Base-by-base conservation (phyloP, 2,329 filamentous ascomycete genomes). In the Gnomoniopsis smithogilvyi region DNA sequence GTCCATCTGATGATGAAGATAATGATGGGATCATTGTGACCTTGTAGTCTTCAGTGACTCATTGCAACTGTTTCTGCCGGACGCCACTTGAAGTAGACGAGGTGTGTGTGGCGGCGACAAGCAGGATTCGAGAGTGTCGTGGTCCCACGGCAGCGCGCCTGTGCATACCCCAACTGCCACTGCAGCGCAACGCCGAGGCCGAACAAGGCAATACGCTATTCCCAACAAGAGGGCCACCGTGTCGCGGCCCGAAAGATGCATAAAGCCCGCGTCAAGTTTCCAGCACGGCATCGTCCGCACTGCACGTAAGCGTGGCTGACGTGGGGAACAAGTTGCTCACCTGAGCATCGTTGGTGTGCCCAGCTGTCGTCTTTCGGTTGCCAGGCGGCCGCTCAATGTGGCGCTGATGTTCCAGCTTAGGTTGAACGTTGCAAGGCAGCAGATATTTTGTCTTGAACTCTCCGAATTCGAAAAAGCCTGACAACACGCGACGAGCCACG, bases 161-260 rank as follows among this genome's bases (percentile, higher is more conserved):
- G n/a, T n/a, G n/a, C n/a, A n/a, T n/a, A n/a, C n/a, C n/a, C n/a
- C n/a, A n/a, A n/a, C n/a, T 19, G 6, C n/a, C n/a, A 6, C 17
- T 21, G 19, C 36, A 56, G 33, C 48, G 43, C 36, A 34, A 8
- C 48, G 34, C 50, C 26, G 48, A 50, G 19, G 47, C 46, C 54
- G 54, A 45, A 41, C 15, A 30, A 26, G 33, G 33, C 14, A 19
- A 49, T 26, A 15, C 6, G 22, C 38, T 56, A 33, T 47, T 12
- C 36, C 24, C 17, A n/a, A 10, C n/a, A 8, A n/a, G 38, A 50
- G 21, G 15, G 24, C 24, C n/a, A 43, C 48, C 38, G 38, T 41
- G 38, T 12, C 41, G 51, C 59, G 59, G 59, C 47, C 59, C 59
- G 55, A 61, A 36, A 38, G 36, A 45, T 61, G 59, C 59, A 59